Percentiles rank a stretch among this genome's conserved stretches.
These are phyloP conservation scores for Tetrahymena thermophila DNA, from an alignment of 73 alveolate species.

Conservation along the genomic window DNA sequence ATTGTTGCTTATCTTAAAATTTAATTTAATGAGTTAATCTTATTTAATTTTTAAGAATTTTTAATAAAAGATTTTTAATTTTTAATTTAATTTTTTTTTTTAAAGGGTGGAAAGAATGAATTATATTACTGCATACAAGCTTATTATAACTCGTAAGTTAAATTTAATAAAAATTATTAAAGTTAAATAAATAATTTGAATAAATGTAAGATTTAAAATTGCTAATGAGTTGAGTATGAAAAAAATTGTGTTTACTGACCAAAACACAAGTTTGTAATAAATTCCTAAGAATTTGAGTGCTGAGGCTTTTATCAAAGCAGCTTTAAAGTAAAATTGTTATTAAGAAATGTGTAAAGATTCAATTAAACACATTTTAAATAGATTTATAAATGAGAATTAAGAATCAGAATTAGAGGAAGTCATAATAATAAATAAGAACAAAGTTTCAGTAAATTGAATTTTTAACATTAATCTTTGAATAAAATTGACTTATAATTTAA, in stretches of 20 bases:
- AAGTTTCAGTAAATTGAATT: background rate
- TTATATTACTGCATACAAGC: background rate
- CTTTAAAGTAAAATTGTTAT: background rate
- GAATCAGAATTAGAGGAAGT: background rate
- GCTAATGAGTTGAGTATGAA: background rate
- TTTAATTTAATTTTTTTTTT: too few relatives aligned
- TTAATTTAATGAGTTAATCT: too few relatives aligned
- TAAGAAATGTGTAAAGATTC: background rate
- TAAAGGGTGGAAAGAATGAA: background rate
- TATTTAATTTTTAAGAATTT: too few relatives aligned
- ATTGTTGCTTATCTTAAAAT: too few relatives aligned
- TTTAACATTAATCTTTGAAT: background rate
- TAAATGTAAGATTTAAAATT: background rate
- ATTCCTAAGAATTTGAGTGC: background rate
- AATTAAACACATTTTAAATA: background rate
- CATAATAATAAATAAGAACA: background rate
- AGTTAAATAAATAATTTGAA: background rate
- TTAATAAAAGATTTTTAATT: too few relatives aligned
- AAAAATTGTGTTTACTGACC: background rate
- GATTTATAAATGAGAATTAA: background rate
- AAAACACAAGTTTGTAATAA: background rate
- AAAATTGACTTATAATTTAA: background rate
- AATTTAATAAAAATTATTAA: background rate
- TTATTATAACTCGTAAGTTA: background rate
- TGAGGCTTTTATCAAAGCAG: background rate